These are phyloP conservation scores for Silene coronaria DNA, from an alignment of 179 eudicot genomes.

Conservation along the genomic window DNA sequence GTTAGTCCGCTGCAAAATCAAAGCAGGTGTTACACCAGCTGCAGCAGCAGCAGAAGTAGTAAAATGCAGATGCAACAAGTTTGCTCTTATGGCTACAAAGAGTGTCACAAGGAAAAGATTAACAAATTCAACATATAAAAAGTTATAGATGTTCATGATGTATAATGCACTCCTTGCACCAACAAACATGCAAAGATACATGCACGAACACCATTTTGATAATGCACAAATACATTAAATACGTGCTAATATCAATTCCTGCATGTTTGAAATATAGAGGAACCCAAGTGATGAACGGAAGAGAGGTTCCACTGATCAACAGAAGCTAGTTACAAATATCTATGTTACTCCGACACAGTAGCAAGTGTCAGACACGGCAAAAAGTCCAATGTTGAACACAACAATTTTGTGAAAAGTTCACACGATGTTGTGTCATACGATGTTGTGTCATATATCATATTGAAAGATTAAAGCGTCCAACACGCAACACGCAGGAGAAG, in stretches of 20 bases:
- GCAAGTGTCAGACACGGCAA: not conserved
- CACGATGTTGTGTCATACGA: not conserved
- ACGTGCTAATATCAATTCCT: not conserved
- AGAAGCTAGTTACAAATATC: not conserved
- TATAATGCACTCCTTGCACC: not conserved
- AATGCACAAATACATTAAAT: not conserved
- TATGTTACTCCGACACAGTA: not conserved
- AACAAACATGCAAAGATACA: not conserved
- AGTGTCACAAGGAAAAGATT: not conserved
- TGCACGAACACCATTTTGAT: not conserved
- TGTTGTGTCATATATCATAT: not conserved
- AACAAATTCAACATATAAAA: not conserved
- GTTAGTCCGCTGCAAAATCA: not conserved
- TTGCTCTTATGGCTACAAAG: not conserved
- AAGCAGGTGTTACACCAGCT: not conserved
- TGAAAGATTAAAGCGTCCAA: not conserved
- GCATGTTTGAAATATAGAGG: not conserved
- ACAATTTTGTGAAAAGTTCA: not conserved
- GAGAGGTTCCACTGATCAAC: not conserved
- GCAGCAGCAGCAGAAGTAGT: not conserved
- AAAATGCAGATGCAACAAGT: not conserved
- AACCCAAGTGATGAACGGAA: constrained; percentile 2
- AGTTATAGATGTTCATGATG: not conserved
- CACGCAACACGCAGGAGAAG: not conserved
- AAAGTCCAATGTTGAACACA: not conserved